phyloP scores from a whole-genome alignment of 495 filamentous ascomycete genomes.

The Melanomma pulvis-pyrius region DNA sequence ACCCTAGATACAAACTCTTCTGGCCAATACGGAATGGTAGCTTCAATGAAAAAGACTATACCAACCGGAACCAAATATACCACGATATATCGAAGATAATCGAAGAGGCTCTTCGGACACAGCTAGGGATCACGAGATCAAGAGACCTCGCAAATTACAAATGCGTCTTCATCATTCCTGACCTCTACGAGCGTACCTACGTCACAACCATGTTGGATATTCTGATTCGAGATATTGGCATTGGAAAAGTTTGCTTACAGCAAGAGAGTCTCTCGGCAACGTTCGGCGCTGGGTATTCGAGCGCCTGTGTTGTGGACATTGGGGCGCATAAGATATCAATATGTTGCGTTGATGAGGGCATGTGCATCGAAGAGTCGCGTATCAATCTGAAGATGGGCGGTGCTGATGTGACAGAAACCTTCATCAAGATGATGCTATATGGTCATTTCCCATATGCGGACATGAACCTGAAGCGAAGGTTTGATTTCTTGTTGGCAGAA shows the following conservation, averaged over 20 bases:
- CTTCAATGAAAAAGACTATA: slow-evolving; percentile 89
- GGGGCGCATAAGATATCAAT: slow-evolving; percentile 98
- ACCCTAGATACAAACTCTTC: slow-evolving; percentile 83
- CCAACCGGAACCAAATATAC: slow-evolving; percentile 71
- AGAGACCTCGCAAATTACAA: slow-evolving; percentile 87
- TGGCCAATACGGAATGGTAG: slow-evolving; percentile 88
- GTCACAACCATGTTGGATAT: slow-evolving; percentile 82
- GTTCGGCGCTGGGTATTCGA: slow-evolving; percentile 93
- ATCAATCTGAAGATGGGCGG: slow-evolving; percentile 95
- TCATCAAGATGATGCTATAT: slow-evolving; percentile 95
- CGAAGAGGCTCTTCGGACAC: slow-evolving; percentile 79
- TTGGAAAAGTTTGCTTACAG: slow-evolving; percentile 85
- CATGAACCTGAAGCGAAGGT: slow-evolving; percentile 85
- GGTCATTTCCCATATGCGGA: slow-evolving; percentile 93
- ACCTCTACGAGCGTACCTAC: slow-evolving; percentile 92
- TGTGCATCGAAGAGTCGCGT: slow-evolving; percentile 88
- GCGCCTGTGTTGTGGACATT: slow-evolving; percentile 91
- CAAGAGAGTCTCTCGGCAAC: slow-evolving; percentile 94
- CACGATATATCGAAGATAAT: slow-evolving; percentile 85
- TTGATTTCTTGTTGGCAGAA: slow-evolving; percentile 91
- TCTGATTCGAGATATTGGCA: slow-evolving; percentile 83
- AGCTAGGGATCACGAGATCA: slow-evolving; percentile 75
- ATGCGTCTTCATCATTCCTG: slow-evolving; percentile 92
- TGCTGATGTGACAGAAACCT: slow-evolving; percentile 87
- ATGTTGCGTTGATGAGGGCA: slow-evolving; percentile 94